Conservation (phyloP, 2,329 filamentous ascomycete species). For the Fragosphaeria purpurea region DNA sequence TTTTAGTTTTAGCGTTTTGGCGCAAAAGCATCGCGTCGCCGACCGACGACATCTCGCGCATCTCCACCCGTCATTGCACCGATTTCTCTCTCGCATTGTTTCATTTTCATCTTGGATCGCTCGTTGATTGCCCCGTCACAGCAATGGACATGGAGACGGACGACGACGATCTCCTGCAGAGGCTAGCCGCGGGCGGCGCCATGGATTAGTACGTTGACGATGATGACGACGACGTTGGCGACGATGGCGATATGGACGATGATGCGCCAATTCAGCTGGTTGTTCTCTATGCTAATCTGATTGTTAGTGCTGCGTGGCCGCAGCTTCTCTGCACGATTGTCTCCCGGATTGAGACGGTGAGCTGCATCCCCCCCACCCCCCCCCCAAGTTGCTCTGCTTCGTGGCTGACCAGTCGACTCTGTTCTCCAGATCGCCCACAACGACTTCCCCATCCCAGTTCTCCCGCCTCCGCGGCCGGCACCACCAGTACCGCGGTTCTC, state of each 20-base stretch:
- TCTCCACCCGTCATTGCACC: no score
- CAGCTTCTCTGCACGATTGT: conserved; percentile 55
- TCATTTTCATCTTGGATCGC: no score
- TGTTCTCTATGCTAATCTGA: background rate
- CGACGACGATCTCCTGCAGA: conserved; percentile 39
- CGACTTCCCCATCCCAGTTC: conserved; percentile 64
- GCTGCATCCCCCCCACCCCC: conserved; percentile 11
- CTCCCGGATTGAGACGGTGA: conserved; percentile 54
- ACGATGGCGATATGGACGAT: background rate
- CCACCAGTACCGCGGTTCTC: conserved; percentile 33
- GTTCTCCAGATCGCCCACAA: conserved; percentile 56
- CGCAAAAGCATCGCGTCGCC: no score
- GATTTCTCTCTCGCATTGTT: no score
- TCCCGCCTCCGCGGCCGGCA: conserved; percentile 32
- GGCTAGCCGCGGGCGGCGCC: conserved; percentile 38
- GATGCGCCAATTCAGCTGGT: background rate
- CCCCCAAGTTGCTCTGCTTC: background rate
- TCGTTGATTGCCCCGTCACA: background rate
- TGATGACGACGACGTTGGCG: conserved; percentile 20
- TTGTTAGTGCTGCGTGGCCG: conserved; percentile 57
- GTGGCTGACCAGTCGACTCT: no score
- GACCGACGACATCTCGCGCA: no score
- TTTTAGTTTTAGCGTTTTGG: no score
- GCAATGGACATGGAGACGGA: conserved; percentile 47
- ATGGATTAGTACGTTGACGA: conserved; percentile 40